A percentile compares a stretch with the other conserved stretches of the same genome.
Evolutionary conservation across 208 protist genomes (phyloP).

Genomic region (Leishmania major): DNA sequence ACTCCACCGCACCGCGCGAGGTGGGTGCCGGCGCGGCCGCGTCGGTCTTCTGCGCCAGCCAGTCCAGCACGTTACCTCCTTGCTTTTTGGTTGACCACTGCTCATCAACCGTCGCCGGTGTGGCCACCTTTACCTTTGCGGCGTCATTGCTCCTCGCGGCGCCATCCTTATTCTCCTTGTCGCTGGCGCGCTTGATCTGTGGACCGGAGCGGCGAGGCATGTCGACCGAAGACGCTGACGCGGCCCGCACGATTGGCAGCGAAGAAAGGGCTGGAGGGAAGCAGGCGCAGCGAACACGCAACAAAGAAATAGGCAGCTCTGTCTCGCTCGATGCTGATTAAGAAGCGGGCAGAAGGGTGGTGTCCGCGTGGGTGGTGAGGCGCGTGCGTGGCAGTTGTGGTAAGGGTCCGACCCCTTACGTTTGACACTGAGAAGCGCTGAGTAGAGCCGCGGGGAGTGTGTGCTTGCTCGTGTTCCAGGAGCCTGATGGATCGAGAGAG

Average conservation of each 20-base stretch:
- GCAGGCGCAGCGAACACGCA: not conserved
- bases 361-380: not conserved
- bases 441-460: not conserved
- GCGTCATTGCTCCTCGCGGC: not conserved
- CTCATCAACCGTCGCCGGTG: constrained; percentile 12
- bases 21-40: constrained; percentile 34
- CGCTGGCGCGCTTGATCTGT: constrained; percentile 28
- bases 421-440: not conserved
- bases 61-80: constrained; percentile 65
- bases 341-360: not conserved
- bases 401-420: not conserved
- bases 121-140: not conserved
- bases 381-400: not conserved
- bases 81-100: constrained; percentile 36
- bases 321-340: not conserved
- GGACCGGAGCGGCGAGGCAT: constrained; percentile 28
- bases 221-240: not conserved
- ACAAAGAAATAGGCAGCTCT: not conserved
- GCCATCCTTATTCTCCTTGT: constrained; percentile 16
- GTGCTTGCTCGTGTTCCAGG: not conserved
- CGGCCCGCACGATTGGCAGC: not conserved
- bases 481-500: not conserved
- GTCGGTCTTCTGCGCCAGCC: constrained; percentile 63
- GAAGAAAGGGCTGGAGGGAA: no score
- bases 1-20: constrained; percentile 47